Conservation (phyloP, 306 rosid species). For the Casuarina equisetifolia region DNA sequence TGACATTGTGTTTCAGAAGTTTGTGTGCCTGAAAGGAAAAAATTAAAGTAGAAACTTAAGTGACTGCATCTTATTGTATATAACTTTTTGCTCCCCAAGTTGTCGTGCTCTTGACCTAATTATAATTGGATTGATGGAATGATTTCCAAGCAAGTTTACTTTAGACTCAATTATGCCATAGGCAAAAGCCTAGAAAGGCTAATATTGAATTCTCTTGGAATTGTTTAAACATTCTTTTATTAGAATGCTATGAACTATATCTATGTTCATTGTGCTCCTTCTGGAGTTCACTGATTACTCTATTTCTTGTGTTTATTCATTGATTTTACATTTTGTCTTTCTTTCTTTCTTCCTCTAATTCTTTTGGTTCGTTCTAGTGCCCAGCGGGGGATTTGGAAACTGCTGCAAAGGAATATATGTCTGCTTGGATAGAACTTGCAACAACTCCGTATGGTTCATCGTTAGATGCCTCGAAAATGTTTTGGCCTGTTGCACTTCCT, state of each 20-base stretch:
- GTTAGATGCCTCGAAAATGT: slow-evolving; percentile 86
- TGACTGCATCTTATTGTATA: not conserved
- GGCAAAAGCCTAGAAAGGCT: not conserved
- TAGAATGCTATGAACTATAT: not conserved
- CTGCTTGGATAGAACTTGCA: slow-evolving; percentile 89
- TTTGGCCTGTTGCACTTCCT: slow-evolving; percentile 94
- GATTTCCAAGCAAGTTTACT: not conserved
- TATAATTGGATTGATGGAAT: not conserved
- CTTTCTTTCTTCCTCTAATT: not conserved
- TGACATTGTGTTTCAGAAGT: not conserved
- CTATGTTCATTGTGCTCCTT: slow-evolving; percentile 4
- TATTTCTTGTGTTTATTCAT: slow-evolving; percentile 1
- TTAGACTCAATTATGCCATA: not conserved
- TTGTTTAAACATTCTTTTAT: not conserved
- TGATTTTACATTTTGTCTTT: not conserved
- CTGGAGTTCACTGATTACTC: not conserved
- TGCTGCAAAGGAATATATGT: slow-evolving; percentile 57
- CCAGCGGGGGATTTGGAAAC: slow-evolving; percentile 68
- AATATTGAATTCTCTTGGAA: not conserved
- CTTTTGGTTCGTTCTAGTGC: slow-evolving; percentile 47
- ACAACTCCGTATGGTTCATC: slow-evolving; percentile 87
- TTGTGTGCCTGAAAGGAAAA: not conserved
- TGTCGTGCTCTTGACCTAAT: not conserved
- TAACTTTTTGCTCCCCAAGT: not conserved
- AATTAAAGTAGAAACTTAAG: not conserved